These are phyloP conservation scores for Rhizoclosmatium sp. DNA, from an alignment of 192 early-diverging fungal species.

Conservation along the genomic window DNA sequence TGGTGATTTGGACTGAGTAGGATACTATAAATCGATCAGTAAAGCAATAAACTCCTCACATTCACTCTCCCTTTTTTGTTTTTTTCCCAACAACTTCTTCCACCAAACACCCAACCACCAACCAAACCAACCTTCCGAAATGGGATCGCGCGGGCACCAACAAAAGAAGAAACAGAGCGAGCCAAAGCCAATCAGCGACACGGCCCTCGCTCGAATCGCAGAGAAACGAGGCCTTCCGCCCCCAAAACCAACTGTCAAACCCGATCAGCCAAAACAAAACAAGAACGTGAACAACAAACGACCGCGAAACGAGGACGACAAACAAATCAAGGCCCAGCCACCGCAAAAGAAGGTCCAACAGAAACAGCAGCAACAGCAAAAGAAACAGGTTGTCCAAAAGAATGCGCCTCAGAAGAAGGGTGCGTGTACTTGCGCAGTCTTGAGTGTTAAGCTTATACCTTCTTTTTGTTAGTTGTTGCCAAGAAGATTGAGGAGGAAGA, in stretches of 20 bases:
- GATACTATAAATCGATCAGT: not conserved
- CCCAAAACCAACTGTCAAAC: slow-evolving; percentile 19
- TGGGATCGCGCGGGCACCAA: slow-evolving; percentile 57
- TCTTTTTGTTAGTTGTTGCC: no score
- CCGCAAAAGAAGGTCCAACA: not conserved
- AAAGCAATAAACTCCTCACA: not conserved
- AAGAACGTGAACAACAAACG: slow-evolving; percentile 30
- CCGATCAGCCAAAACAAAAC: slow-evolving; percentile 5
- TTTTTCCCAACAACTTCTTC: not conserved
- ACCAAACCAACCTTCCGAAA: slow-evolving; percentile 11
- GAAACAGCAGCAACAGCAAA: not conserved
- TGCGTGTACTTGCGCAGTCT: no score
- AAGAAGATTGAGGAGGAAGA: not conserved
- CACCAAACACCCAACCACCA: not conserved
- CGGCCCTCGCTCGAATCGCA: slow-evolving; percentile 38
- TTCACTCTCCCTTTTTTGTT: not conserved
- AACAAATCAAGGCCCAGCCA: slow-evolving; percentile 11
- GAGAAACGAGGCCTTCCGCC: slow-evolving; percentile 38
- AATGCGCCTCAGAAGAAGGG: not conserved
- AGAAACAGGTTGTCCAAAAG: not conserved
- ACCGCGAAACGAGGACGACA: slow-evolving; percentile 16
- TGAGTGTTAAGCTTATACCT: no score
- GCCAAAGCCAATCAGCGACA: slow-evolving; percentile 49
- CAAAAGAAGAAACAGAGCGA: slow-evolving; percentile 55
- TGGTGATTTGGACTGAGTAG: not conserved